Base-by-base conservation (phyloP, 768 basidiomycete genomes). In the Russula vinacea region DNA sequence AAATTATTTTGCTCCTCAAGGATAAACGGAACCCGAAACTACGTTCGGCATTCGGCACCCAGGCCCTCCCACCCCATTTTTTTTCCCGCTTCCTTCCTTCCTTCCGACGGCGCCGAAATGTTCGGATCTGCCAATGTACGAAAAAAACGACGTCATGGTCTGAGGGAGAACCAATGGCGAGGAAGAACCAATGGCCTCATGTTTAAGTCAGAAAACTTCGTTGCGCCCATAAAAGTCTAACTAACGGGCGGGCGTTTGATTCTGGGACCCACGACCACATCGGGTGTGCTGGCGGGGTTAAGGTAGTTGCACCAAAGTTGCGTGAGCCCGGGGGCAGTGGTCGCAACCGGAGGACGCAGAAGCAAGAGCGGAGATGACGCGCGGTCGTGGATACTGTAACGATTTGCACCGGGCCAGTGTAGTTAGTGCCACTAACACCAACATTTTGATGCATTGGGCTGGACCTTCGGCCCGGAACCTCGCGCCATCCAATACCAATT, bases 101-200 rank as follows among this genome's bases (percentile, higher is more conserved):
- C 19, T 6, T 29, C 24, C 19, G 17, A 9, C 44, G 37, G 37
- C 39, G 47, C 55, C 56, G 47, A 29, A 16, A 19, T 57, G 22
- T 51, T 62, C 62, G 56, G 56, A 56, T 62, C 61, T 33, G 54
- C n/a, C 19, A 58, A 8, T 7, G 35, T 35, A 10, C n/a, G n/a
- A n/a, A n/a, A 7, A 35, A 35, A 35, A 10, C 35, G 33, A 33
- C 6, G 35, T 35, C 35, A 35, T 35, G 8, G 35, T 35, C 35
- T 1, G 35, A 35, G 35, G 35, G 8, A 10, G 35, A 35, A 10
- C 35, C 35, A 29, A 29, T 29, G 29, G 35, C 2, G 35, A 35
- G 35, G 35, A 35, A 10, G 35, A 35, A 10, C 35, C 35, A 29
- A 29, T 29, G 29, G 1, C 35, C 35, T 35, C 10, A 7, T 35